Base-by-base conservation (phyloP, 2,329 filamentous ascomycete species). In the Emmonsiellopsis sp. region DNA sequence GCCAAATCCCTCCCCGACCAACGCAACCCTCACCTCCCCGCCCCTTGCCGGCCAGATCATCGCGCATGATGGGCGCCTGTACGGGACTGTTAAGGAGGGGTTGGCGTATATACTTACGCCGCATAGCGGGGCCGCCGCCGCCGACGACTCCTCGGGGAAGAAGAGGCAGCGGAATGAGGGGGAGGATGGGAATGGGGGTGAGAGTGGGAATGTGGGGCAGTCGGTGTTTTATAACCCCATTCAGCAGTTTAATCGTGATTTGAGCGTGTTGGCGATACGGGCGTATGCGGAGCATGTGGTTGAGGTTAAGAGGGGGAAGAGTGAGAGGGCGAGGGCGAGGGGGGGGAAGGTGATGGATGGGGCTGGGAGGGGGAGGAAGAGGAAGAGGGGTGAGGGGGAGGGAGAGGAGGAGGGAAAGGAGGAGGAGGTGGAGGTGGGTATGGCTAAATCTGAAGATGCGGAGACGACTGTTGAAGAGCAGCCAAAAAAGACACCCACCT, bases 151-250 rank as follows among this genome's bases (percentile, higher is more conserved):
- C 26, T 1, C 20, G 20, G 20, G 3, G 4, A 13, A 16, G 31
- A 34, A 34, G 26, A 45, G 30, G 32, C 9, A 45, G 26, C 43
- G 40, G 15, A 15, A 42, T 15, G 15, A 42, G 13, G n/a, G 15
- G 7, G 37, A 15, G 15, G 20, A 38, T 34, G 32, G 15, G 46
- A 48, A 20, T 20, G 20, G 20, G 20, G 32, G 13, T 54, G 79
- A 82, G 63, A 74, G 79, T 55, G 79, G 84, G 50, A 78, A 82
- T 61, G 77, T 83, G 40, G 80, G 84, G 61, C 86, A 92, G 63
- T 76, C 78, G 35, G 94, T 98, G 53, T 98, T 98, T 67, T 98
- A 98, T 79, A 98, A 98, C 63, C 92, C 93, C 0, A 96, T 98
- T 52, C 93, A 98, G 68, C 93, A 98, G 67, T 98, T 97, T 77